Evolutionary conservation across 805 yeast genomes (phyloP).

Genomic region (Nakazawaea peltata): DNA sequence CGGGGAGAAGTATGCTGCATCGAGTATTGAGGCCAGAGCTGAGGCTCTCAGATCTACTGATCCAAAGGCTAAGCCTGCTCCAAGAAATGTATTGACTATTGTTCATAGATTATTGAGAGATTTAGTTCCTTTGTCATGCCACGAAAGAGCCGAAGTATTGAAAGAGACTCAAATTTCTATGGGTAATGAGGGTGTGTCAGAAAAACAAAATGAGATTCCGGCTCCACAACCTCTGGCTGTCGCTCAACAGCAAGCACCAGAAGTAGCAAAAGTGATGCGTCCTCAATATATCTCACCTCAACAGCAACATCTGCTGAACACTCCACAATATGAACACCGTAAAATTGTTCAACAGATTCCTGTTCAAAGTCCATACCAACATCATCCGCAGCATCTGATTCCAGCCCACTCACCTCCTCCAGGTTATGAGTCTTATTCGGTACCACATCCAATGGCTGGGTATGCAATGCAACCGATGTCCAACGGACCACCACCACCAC

Average conservation of each 20-base stretch:
- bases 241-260: no score
- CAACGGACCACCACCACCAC: conserved; percentile 1
- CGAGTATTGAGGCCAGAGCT: conserved; percentile 35
- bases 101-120: conserved; percentile 34
- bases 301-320: conserved; percentile 5
- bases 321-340: conserved; percentile 7
- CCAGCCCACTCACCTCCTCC: neutral
- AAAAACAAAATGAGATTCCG: no score
- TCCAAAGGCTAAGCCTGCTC: conserved; percentile 35
- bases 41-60: conserved; percentile 31
- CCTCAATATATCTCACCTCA: neutral
- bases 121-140: conserved; percentile 32
- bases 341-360: no score
- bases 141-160: conserved; percentile 28
- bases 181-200: no score
- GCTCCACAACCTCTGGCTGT: no score
- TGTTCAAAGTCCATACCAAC: neutral
- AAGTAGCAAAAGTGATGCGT: no score
- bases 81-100: conserved; percentile 41
- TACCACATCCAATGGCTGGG: neutral
- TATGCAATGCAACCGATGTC: conserved; percentile 3
- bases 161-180: no score
- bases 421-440: neutral
- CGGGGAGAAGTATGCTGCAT: conserved; percentile 34
- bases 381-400: neutral